Evolutionary conservation across 768 basidiomycete species (phyloP), one percentile per base, ranked within the genome.

Genomic region (Phaeolepiota aurea): DNA sequence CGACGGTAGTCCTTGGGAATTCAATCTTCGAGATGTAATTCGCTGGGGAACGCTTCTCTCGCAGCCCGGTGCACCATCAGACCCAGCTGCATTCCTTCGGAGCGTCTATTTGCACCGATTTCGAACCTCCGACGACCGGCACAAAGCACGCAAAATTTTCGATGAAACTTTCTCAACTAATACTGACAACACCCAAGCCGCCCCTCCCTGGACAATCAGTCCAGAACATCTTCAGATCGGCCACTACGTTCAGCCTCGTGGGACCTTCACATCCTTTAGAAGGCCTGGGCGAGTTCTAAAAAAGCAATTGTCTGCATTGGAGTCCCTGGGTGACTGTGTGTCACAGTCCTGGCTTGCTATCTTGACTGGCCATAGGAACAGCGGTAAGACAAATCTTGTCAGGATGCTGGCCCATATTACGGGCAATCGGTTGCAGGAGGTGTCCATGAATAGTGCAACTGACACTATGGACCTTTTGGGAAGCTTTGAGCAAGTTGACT

Each of bases 391-490:
- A 3, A 69, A 71, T 21, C 55, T 90, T 31, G 70, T 92, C 13
- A 73, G 80, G 41, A 64, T 73, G 3, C 56, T 93, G 32, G 89
- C 93, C 22, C 61, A 76, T 38, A 61, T 81, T 25, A 75, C 76
- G 22, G 94, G 96, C 18, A 72, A 76, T 38, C 33, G 57, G 16
- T 70, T 97, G 1, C 69, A 68, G 15, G 87, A 90, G 56, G 72
- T 96, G 35, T 68, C 78, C 13, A 67, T 97, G 54, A 93, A 87
- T 56, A 82, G 74, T 43, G 82, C 87, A 4, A 91, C 88, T 2
- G 96, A 99, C 56, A 87, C 92, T 1, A 81, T 82, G 58, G 96
- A 99, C 59, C 81, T 99, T 22, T 64, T 99, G 32, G 96, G 96
- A 22, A 85, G 87, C 56, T 98, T 97, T 54, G 96, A 99, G 61